A percentile compares a stretch with the other conserved stretches of the same genome.
phyloP scores from a whole-genome alignment of 345 rosid species.

The Sisymbrium altissimum region DNA sequence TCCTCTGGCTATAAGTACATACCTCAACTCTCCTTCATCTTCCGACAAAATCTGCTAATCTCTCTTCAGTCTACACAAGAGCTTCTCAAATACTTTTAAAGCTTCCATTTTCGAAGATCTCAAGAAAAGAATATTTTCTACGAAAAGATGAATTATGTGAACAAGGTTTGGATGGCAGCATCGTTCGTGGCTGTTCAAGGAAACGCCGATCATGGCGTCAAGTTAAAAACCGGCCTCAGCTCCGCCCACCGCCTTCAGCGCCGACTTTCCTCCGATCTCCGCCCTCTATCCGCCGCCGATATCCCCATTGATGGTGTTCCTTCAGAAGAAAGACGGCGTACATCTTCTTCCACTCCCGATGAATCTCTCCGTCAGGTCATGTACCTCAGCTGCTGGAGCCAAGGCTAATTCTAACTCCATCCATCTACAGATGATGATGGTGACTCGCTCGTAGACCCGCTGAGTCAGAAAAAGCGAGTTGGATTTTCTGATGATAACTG shows the following conservation, averaged over 20 bases:
- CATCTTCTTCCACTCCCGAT: constrained; percentile 44
- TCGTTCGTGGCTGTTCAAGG: constrained; percentile 64
- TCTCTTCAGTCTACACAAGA: background rate
- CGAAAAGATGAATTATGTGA: constrained; percentile 29
- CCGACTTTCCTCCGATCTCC: constrained; percentile 46
- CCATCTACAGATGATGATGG: background rate
- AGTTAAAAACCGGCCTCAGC: constrained; percentile 43
- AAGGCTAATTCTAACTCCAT: constrained; percentile 30
- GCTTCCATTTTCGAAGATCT: background rate
- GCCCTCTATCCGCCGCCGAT: constrained; percentile 49
- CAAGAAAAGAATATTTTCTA: background rate
- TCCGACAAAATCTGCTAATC: constrained; percentile 13
- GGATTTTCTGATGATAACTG: constrained; percentile 5
- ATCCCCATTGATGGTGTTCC: constrained; percentile 24
- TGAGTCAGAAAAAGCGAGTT: background rate
- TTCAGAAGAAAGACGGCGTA: constrained; percentile 14
- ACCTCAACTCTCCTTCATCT: background rate
- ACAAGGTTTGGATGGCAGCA: constrained; percentile 74
- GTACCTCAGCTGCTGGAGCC: constrained; percentile 95
- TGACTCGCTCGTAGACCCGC: background rate
- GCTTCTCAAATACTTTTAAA: background rate
- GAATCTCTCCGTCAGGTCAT: constrained; percentile 76
- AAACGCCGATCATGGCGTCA: constrained; percentile 56
- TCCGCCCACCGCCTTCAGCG: constrained; percentile 50
- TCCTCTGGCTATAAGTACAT: constrained; percentile 19